Base-by-base conservation (phyloP, 805 yeast species). In the Saturnispora hagleri region DNA sequence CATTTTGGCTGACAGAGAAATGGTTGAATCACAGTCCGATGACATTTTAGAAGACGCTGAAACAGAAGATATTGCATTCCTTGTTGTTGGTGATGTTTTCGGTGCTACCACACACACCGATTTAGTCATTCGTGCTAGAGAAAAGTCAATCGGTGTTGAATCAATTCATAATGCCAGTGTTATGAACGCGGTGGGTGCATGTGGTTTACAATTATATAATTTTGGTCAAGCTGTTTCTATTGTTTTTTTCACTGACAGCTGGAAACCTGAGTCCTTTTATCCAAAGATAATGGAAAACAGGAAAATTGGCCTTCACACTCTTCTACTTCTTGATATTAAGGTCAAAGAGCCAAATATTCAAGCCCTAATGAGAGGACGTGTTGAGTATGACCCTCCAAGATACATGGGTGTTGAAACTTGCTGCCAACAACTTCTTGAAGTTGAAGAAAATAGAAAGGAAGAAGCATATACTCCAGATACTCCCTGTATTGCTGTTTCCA, bases 101-200 rank as follows among this genome's bases (percentile, higher is more conserved):
- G 99, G 99, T 34, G 99, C 99, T 33, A 91, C 99, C 4, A 91
- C 99, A 0, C 99, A 91, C 70, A 89, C 97, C 0, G 99, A 93
- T 70, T 75, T 91, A 56, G 88, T 90, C 42, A 77, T 91, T 54
- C 76, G 99, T 62, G 98, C 99, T 43, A 79, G 95, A 59, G 96
- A 86, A 67, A 74, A 82, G 54, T 80, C 80, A 2, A 88, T 93
- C 63, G 72, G 76, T 48, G 87, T 86, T 43, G 95, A 87, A 63
- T 77, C 86, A 40, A 80, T 91, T 54, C 99, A 91, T 71, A 91
- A 91, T 67, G 99, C 99, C 1, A 86, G 96, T 17, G 93, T 91
- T 12, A 89, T 93, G 97, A 91, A 91, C 65, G 99, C 98, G 0
- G 96, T 91, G 26, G 99, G 99, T 18, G 95, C 97, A 1, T 89